Percentiles rank a stretch among this genome's conserved stretches.
phyloP scores from a whole-genome alignment of 176 grass and related monocot genomes.

The Pontederia crassipes region DNA sequence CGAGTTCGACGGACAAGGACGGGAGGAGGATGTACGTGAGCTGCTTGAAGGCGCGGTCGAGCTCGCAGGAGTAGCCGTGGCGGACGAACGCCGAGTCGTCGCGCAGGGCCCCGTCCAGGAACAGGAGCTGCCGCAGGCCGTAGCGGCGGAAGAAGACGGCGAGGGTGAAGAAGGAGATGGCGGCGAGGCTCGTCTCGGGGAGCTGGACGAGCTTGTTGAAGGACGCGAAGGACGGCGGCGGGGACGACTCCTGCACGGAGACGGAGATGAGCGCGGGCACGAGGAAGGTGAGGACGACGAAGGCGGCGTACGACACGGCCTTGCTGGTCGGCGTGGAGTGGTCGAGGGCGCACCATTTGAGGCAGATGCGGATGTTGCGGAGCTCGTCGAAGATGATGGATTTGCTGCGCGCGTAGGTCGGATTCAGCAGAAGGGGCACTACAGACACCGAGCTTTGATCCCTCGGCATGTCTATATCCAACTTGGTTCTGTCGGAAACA shows the following conservation, averaged over 20 bases:
- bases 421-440: constrained; percentile 56
- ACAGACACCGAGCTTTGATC: not conserved
- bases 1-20: constrained; percentile 52
- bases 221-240: constrained; percentile 26
- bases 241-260: constrained; percentile 30
- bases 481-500: too few relatives aligned
- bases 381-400: constrained; percentile 77
- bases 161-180: constrained; percentile 57
- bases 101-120: constrained; percentile 65
- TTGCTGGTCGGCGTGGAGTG: constrained; percentile 37
- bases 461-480: too few relatives aligned
- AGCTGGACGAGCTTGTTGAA: constrained; percentile 57
- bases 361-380: constrained; percentile 64
- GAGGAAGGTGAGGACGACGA: constrained; percentile 45
- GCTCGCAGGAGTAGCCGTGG: constrained; percentile 43
- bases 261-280: constrained; percentile 34
- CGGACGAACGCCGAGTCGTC: constrained; percentile 54
- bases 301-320: constrained; percentile 44
- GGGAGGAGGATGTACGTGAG: constrained; percentile 63
- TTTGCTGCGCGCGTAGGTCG: constrained; percentile 67
- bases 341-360: constrained; percentile 69
- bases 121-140: constrained; percentile 60
- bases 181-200: constrained; percentile 48
- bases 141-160: constrained; percentile 52
- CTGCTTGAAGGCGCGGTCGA: constrained; percentile 65